Base-by-base conservation (phyloP, 106 monocot genomes). In the Dioscorea alata region DNA sequence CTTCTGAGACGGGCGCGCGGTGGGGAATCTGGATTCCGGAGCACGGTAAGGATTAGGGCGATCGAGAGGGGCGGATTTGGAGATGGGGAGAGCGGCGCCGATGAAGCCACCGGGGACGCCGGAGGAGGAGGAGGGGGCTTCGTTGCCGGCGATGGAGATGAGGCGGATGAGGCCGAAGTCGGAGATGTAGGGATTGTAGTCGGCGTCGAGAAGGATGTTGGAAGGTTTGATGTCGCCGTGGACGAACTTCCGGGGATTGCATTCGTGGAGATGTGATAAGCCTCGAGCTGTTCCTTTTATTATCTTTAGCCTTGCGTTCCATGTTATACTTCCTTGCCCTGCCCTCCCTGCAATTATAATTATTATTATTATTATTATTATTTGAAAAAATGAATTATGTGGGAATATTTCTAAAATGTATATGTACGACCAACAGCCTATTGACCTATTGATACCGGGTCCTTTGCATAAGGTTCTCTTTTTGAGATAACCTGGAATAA, bases 221-320 rank as follows among this genome's bases (percentile, higher is more conserved):
- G 84, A 79, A 4, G 91, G 91, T 73, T 82, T 87, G 71, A 91
- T 52, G 64, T 79, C 67, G n/a, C 91, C 87, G 50, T 91, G 91
- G 72, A 87, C 73, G 75, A 74, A 75, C 54, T 84, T 91, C 28
- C 77, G 73, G 0, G 84, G 79, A 71, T 84, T 87, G 67, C 76
- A 78, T 9, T 91, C 82, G 57, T 91, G 91, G 25, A 91, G 50
- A 58, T 82, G 49, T 64, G 84, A 82, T 31, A 87, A 74, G 28
- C 85, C 91, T 13, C 75, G 79, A 48, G 91, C 87, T 4, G 50
- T 48, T 17, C 91, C 84, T 68, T 77, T 82, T 13, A 87, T 84
- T 6, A 87, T 82, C 13, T 57, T 65, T 4, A 91, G 59, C 69
- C 91, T 60, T 4, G 65, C 33, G 4, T 80, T 21, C 87, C 87